Base-by-base conservation (phyloP, 805 yeast species). In the Yarrowia keelungensis region DNA sequence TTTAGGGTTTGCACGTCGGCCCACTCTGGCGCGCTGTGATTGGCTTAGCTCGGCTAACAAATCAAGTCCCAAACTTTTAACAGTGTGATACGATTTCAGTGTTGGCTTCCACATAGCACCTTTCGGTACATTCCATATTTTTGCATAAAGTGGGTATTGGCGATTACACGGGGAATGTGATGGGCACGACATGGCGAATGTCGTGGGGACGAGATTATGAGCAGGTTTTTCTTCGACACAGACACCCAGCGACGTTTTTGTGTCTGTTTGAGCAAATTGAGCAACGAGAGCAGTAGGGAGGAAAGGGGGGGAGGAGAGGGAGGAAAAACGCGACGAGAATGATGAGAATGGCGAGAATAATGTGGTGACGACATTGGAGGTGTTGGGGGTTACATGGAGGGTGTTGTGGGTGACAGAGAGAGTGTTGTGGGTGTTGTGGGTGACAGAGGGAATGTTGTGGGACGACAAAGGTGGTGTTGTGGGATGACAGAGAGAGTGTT, bases 61-160 rank as follows among this genome's bases (percentile, higher is more conserved):
- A 45, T 45, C 65, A 59, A 35, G 50, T 59, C 65, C 65, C 65
- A 59, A 59, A 59, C 65, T 59, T 59, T 59, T 59, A 59, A 45
- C 51, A 56, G 42, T 42, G 32, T 32, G 41, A 35, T 42, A 59
- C 65, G 65, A 59, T 59, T 59, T 59, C 65, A 35, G 65, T 45
- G 65, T 59, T 59, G 62, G 62, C 62, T 56, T 56, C 59, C 46
- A 56, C 62, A 45, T 45, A 43, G 59, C 65, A 59, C 65, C 65
- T 43, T 59, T 45, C 51, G 65, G 65, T 59, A 42, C 45, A 59
- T 16, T 56, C 65, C 65, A 59, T 56, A 59, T 59, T 59, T 59
- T 59, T 59, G 65, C 65, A 59, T 59, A 59, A 56, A 59, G 65
- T 59, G 65, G 65, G 65, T 59, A 59, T 59, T 10, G n/a, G 35